Percentiles rank a stretch among this genome's conserved stretches.
These are phyloP conservation scores for Backusella liffmaniae DNA, from an alignment of 192 early-diverging fungal genomes.

Conservation along the genomic window DNA sequence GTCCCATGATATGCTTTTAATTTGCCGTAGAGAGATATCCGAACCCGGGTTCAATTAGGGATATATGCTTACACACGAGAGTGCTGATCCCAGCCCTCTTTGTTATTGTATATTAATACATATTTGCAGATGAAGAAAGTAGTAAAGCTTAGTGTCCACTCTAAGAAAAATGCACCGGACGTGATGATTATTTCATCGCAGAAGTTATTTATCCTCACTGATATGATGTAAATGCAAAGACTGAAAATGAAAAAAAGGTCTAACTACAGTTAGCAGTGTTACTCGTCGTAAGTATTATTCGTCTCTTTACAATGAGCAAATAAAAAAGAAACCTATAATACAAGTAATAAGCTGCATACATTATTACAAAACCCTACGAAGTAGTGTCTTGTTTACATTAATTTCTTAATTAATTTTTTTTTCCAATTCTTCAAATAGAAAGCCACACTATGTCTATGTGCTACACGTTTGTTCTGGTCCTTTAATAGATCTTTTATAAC, in stretches of 20 bases:
- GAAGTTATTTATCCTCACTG: background rate
- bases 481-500: background rate
- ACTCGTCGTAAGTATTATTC: background rate
- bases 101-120: background rate
- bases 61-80: background rate
- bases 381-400: background rate
- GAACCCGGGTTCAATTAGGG: background rate
- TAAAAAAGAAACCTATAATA: background rate
- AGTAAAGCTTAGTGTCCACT: background rate
- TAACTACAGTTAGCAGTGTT: background rate
- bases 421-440: background rate
- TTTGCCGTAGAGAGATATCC: background rate
- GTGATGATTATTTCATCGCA: background rate
- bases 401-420: background rate
- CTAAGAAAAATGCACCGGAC: background rate
- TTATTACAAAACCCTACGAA: background rate
- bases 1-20: constrained; percentile 7
- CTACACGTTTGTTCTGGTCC: background rate
- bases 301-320: background rate
- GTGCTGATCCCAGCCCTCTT: background rate
- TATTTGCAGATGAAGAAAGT: background rate
- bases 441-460: background rate
- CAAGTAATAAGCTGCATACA: background rate
- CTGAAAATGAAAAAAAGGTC: background rate
- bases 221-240: background rate